phyloP scores from a whole-genome alignment of 164 flowering plant species.

The Vitis labrusca region DNA sequence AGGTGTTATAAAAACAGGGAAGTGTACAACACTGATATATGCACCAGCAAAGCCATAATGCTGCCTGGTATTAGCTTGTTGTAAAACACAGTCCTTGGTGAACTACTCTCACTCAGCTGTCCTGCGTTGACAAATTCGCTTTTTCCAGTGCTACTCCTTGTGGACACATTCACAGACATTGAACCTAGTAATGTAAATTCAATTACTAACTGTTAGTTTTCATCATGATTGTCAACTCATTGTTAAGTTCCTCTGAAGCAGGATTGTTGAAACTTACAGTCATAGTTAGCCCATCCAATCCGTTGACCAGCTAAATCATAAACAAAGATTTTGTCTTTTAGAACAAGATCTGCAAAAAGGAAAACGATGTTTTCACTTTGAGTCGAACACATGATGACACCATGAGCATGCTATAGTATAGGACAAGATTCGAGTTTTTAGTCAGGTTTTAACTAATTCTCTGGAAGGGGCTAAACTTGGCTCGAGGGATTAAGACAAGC shows the following conservation, averaged over 20 bases:
- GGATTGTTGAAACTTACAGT: conserved; percentile 53
- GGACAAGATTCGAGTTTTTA: too few species aligned
- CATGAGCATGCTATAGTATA: too few species aligned
- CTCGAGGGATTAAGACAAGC: too few species aligned
- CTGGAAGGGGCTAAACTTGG: too few species aligned
- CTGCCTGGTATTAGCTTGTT: conserved; percentile 7
- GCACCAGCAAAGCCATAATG: conserved; percentile 17
- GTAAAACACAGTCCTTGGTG: conserved; percentile 17
- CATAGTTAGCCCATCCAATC: conserved; percentile 85
- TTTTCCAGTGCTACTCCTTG: conserved; percentile 30
- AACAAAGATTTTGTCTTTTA: conserved; percentile 86
- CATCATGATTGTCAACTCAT: neutral
- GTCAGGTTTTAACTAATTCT: too few species aligned
- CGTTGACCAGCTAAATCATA: conserved; percentile 85
- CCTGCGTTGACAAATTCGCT: conserved; percentile 51
- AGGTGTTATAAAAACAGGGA: conserved; percentile 26
- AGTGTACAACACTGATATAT: conserved; percentile 10
- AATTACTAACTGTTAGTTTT: neutral
- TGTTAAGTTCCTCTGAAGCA: neutral
- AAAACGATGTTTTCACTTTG: neutral
- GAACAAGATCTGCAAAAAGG: conserved; percentile 75
- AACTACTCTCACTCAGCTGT: conserved; percentile 40
- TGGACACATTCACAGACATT: conserved; percentile 58
- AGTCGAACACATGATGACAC: too few species aligned
- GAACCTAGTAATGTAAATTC: conserved; percentile 41